A percentile compares a stretch with the other conserved stretches of the same genome.
Conservation (phyloP, 108 stramenopile genomes). For the Nitzschia inconspicua region DNA sequence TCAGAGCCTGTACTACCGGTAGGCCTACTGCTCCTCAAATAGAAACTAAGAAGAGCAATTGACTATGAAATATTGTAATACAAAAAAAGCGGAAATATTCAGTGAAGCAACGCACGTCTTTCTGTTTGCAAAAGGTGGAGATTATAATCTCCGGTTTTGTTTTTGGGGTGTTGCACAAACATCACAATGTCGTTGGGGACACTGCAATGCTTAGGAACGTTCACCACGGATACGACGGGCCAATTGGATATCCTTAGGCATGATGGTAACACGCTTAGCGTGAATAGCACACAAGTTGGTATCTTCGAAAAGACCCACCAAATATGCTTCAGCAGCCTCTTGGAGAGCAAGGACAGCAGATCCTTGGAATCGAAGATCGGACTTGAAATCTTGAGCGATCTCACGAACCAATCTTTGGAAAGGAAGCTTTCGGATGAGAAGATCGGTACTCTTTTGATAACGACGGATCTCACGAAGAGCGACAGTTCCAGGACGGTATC, state of each 20-base stretch:
- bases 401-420: constrained; percentile 92
- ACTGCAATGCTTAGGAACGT: constrained; percentile 49
- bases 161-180: not conserved
- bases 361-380: constrained; percentile 90
- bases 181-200: not conserved
- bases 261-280: constrained; percentile 93
- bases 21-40: too few species aligned
- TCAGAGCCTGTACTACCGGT: too few species aligned
- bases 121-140: constrained; percentile 16
- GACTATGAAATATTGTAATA: too few species aligned
- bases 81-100: too few species aligned
- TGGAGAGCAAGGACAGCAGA: constrained; percentile 91
- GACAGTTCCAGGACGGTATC: constrained; percentile 78
- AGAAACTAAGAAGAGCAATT: too few species aligned
- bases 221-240: constrained; percentile 75
- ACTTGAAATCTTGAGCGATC: constrained; percentile 86
- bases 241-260: constrained; percentile 72
- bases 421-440: constrained; percentile 94
- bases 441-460: constrained; percentile 92
- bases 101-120: too few species aligned
- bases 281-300: constrained; percentile 94
- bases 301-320: constrained; percentile 89
- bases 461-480: constrained; percentile 94
- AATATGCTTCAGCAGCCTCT: constrained; percentile 88
- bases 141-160: constrained; percentile 21